Base-by-base conservation (phyloP, 176 grass and related monocot species). In the Carex pumila region DNA sequence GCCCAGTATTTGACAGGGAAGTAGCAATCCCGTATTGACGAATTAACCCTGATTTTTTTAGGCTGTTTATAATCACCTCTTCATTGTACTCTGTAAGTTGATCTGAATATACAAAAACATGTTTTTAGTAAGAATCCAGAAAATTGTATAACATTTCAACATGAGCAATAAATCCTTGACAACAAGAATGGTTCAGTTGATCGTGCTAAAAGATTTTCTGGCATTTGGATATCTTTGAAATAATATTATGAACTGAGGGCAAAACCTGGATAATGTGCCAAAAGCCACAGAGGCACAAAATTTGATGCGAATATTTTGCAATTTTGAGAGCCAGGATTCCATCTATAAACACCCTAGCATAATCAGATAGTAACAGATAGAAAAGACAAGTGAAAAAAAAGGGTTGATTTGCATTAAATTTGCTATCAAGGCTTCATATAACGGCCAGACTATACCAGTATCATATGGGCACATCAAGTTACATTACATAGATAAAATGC, bases 201-300 rank as follows among this genome's bases (percentile, higher is more conserved):
- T 2, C 14, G 21, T 75, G 21, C 11, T 14, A 74, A 19, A 72
- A 52, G 37, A 45, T 10, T 1, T 5, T 25, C 2, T 7, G 31
- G 30, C 17, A 47, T 55, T 21, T 53, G 19, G 25, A 32, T 18
- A 3, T 59, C 53, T 82, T 43, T 63, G 17, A 19, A 85, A 80
- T 47, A 71, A 37, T 82, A 77, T 55, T 25, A 85, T 82, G 15
- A 12, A 69, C 3, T 21, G 4, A 10, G 45, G 25, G 32, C 64
- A 30, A 60, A 37, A 93, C 96, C 93, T 84, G 89, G 70, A 87
- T 84, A 37, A 84, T 85, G 83, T 81, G 93, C 86, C 76, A 88
- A 71, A 86, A 92, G 31, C 93, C 96, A 99, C 18, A 98, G 41
- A 18, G 93, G 96, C 53, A 94, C 3, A 56, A 95, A 99, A 84